Evolutionary conservation across 1,284 basidiomycete genomes (phyloP), one percentile per base, ranked within the genome.

Genomic region (Fomitopsis pinicola): DNA sequence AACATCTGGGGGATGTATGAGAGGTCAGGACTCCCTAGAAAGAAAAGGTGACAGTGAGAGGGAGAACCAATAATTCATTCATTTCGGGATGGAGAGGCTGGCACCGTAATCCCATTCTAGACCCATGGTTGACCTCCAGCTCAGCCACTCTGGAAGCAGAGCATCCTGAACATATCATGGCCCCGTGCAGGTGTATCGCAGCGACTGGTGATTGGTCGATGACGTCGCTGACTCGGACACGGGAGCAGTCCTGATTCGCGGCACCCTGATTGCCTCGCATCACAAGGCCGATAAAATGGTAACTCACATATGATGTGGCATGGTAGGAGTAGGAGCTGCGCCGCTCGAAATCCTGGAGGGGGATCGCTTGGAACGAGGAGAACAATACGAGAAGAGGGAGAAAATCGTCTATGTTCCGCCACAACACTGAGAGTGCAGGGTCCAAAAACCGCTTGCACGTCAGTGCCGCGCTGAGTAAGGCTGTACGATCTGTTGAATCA

Each of bases 391-490:
- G 19, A 7, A 89, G 74, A 4, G 87, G 87, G 48, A 83, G 71
- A 57, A 88, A 75, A 5, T 86, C 87, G 69, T 89, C 87, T 57
- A 89, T 73, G 64, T 88, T 87, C 71, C 78, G 82, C 88, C 88
- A 90, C 36, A 90, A 75, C 50, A 83, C 73, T 68, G 84, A 75
- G 60, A 89, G 68, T 17, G 86, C 82, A n/a, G 86, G 85, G 59
- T 86, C 85, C 60, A 78, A 81, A 66, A 89, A 74, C 33, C 81
- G 80, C 62, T 78, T 82, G 72, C 88, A 89, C 53, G 87, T 87
- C 53, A 87, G 78, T 50, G 87, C 82, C 60, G 89, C 72, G 66
- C 35, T 42, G 48, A 48, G 17, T 22, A 50, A 15, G 19, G 22
- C 26, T 2, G 46, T n/a, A 26, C 15, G 28, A 33, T 30, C 15